These are phyloP conservation scores for Syncephalis fuscata DNA, from an alignment of 371 early-diverging fungal genomes.

Conservation along the genomic window DNA sequence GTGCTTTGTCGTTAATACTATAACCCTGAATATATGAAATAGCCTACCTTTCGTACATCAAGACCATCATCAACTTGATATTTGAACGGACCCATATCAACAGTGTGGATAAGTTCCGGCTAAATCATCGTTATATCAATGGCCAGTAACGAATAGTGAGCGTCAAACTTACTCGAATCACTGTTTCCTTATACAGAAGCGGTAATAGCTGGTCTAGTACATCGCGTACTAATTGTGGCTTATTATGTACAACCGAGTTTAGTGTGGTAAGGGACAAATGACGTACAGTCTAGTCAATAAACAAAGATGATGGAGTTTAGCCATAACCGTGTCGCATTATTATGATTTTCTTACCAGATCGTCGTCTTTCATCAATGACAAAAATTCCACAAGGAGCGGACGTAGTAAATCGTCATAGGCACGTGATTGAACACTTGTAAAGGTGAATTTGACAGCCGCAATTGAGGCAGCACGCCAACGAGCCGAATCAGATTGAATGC, in stretches of 20 bases:
- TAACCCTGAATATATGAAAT: too few relatives aligned
- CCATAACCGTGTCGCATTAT: too few relatives aligned
- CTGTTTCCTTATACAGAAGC: constrained; percentile 64
- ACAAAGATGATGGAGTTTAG: too few relatives aligned
- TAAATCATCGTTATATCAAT: too few relatives aligned
- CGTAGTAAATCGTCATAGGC: constrained; percentile 43
- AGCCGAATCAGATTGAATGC: constrained; percentile 28
- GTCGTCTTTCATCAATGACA: constrained; percentile 47
- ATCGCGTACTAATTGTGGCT: constrained; percentile 59
- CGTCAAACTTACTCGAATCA: constrained; percentile 17
- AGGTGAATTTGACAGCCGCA: constrained; percentile 67
- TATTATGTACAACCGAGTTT: constrained; percentile 70
- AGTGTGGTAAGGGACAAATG: constrained; percentile 54
- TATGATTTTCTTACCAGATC: constrained; percentile 34
- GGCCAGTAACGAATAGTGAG: too few relatives aligned
- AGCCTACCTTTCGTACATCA: constrained; percentile 53
- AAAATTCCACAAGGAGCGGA: constrained; percentile 52
- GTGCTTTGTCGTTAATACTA: too few relatives aligned
- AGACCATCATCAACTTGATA: constrained; percentile 88
- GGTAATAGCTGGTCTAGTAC: constrained; percentile 54
- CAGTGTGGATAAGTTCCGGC: constrained; percentile 51
- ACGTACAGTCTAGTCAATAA: constrained; percentile 33
- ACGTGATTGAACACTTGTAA: constrained; percentile 39
- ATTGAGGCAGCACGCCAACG: constrained; percentile 58
- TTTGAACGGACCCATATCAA: constrained; percentile 94